These are phyloP conservation scores for Typha latifolia DNA, from an alignment of 176 grass and related monocot genomes.

Conservation along the genomic window DNA sequence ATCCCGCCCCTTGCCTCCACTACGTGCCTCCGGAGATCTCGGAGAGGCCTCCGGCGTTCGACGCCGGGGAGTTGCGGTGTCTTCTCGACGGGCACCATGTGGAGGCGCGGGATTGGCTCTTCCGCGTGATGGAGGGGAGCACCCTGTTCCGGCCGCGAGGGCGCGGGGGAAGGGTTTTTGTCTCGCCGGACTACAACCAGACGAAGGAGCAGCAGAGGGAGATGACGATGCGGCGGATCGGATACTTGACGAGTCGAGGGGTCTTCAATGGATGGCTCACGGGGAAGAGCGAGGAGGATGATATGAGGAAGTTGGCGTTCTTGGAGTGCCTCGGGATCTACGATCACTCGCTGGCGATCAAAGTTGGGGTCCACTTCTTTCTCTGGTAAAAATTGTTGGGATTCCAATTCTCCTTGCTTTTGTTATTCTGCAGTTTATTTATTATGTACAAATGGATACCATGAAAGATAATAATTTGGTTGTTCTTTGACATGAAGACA, in stretches of 20 bases:
- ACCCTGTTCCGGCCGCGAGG: conserved; percentile 41
- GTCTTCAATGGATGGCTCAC: conserved; percentile 79
- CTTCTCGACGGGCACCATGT: conserved; percentile 67
- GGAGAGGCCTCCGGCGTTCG: conserved; percentile 35
- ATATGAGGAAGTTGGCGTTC: conserved; percentile 42
- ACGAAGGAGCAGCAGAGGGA: conserved; percentile 63
- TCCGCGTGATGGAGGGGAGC: conserved; percentile 64
- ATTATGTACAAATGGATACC: no score
- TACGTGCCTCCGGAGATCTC: conserved; percentile 44
- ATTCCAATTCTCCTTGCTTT: neutral
- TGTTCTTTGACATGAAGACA: no score
- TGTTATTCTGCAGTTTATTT: neutral
- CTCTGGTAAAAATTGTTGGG: conserved; percentile 45
- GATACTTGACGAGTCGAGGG: conserved; percentile 33
- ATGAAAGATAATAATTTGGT: no score
- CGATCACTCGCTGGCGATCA: conserved; percentile 78
- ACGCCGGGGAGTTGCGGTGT: conserved; percentile 19
- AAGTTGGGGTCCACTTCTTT: conserved; percentile 77
- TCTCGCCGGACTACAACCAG: conserved; percentile 49
- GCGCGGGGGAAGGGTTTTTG: conserved; percentile 44
- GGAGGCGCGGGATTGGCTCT: conserved; percentile 47
- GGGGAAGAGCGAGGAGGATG: conserved; percentile 22
- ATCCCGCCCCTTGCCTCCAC: conserved; percentile 35
- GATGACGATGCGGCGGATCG: conserved; percentile 54
- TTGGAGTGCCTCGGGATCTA: conserved; percentile 63